A percentile compares a stretch with the other conserved stretches of the same genome.
Evolutionary conservation across 202 grass and related monocot species (phyloP).

Genomic region (Zoysia matrella): DNA sequence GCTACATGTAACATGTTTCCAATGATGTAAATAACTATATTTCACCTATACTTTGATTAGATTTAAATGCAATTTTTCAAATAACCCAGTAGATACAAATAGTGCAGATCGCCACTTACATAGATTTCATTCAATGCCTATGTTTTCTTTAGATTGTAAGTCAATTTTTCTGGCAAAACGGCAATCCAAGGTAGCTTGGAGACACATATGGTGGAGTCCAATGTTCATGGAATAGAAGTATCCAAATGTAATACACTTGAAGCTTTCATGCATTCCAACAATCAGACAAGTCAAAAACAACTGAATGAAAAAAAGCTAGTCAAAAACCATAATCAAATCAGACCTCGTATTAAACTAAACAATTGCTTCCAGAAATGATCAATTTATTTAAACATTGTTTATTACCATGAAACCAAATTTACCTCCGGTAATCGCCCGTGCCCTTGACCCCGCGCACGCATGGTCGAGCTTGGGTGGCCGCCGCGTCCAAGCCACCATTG

Average conservation of each 20-base stretch:
- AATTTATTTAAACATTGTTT: neutral
- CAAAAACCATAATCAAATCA: neutral
- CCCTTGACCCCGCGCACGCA: too few relatives aligned
- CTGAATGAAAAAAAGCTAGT: neutral
- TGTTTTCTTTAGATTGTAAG: conserved; percentile 94
- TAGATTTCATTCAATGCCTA: conserved; percentile 98
- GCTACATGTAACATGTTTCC: too few relatives aligned
- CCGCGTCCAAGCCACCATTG: too few relatives aligned
- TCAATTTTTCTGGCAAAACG: conserved; percentile 60
- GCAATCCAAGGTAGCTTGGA: conserved; percentile 25
- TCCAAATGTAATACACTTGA: conserved; percentile 6
- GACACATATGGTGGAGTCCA: neutral
- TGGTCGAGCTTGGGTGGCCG: too few relatives aligned
- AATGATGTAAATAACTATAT: neutral
- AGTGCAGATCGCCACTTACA: conserved; percentile 48
- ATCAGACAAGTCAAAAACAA: conserved; percentile 8
- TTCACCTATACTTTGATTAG: neutral
- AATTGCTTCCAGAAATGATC: neutral
- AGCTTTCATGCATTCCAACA: conserved; percentile 16
- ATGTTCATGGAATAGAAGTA: conserved; percentile 14
- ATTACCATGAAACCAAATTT: neutral
- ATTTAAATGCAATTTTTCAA: conserved; percentile 19
- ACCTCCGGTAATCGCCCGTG: too few relatives aligned
- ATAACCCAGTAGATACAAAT: conserved; percentile 23
- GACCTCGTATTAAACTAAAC: neutral